A percentile compares a stretch with the other conserved stretches of the same genome.
Evolutionary conservation across 2,329 filamentous ascomycete genomes (phyloP).

Genomic region (Stachybotrys chlorohalonatus): DNA sequence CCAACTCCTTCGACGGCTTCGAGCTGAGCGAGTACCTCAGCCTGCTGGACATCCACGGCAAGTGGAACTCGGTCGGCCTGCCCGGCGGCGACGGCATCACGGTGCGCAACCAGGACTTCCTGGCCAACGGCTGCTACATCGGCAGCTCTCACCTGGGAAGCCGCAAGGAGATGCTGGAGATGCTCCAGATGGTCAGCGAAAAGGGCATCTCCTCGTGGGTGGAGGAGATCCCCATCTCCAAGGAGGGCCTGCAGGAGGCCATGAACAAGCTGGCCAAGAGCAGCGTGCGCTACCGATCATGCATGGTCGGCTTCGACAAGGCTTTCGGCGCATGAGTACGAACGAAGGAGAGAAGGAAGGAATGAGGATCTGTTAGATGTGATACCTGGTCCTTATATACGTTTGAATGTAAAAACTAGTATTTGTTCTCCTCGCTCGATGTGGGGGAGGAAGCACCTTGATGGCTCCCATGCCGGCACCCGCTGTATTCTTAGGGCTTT

Average conservation of each 20-base stretch:
- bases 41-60: constrained; percentile 72
- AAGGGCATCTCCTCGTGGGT: constrained; percentile 64
- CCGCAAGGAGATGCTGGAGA: constrained; percentile 59
- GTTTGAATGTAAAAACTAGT: neutral
- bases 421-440: no score
- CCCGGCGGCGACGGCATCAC: constrained; percentile 66
- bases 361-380: neutral
- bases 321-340: constrained; percentile 44
- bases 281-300: constrained; percentile 68
- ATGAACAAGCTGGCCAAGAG: constrained; percentile 61
- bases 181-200: constrained; percentile 63
- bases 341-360: neutral
- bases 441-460: neutral
- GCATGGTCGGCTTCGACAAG: constrained; percentile 62
- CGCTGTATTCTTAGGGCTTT: neutral
- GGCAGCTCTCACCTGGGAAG: constrained; percentile 63
- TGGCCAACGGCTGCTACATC: constrained; percentile 65
- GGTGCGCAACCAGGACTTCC: constrained; percentile 66
- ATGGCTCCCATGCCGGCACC: neutral
- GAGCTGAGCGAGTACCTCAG: constrained; percentile 64
- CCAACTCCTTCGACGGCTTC: constrained; percentile 59
- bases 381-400: neutral
- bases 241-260: constrained; percentile 59
- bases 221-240: constrained; percentile 64
- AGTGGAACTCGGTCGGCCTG: constrained; percentile 71